Conservation (phyloP, 2,329 filamentous ascomycete genomes). For the Colletotrichum graminicola region DNA sequence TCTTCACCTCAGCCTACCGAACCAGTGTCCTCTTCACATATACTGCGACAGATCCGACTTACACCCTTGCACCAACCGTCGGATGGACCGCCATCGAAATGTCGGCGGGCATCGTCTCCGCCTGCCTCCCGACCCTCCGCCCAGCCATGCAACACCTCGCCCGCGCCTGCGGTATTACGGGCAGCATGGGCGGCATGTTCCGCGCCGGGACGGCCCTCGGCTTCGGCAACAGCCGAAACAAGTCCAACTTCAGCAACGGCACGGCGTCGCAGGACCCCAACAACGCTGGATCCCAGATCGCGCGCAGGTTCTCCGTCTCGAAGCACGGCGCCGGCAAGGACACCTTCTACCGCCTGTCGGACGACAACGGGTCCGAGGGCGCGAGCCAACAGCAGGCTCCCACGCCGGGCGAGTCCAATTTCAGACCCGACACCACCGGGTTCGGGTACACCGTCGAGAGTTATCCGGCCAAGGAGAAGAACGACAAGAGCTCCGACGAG, state of each 20-base stretch:
- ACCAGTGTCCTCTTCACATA: slow-evolving; percentile 62
- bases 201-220: slow-evolving; percentile 42
- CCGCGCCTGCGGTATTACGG: slow-evolving; percentile 56
- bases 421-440: slow-evolving; percentile 50
- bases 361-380: slow-evolving; percentile 48
- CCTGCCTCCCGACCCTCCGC: slow-evolving; percentile 65
- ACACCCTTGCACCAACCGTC: slow-evolving; percentile 59
- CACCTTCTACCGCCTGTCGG: slow-evolving; percentile 51
- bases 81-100: slow-evolving; percentile 64
- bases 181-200: slow-evolving; percentile 49
- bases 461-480: slow-evolving; percentile 46
- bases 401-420: slow-evolving; percentile 41
- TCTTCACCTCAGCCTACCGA: slow-evolving; percentile 63
- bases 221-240: slow-evolving; percentile 45
- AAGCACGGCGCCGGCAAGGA: slow-evolving; percentile 38
- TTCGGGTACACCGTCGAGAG: slow-evolving; percentile 50
- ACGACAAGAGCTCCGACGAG: slow-evolving; percentile 51
- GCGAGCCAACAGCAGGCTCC: slow-evolving; percentile 9
- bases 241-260: slow-evolving; percentile 42
- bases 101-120: slow-evolving; percentile 64
- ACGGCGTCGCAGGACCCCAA: slow-evolving; percentile 35
- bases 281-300: slow-evolving; percentile 15
- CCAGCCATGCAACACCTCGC: slow-evolving; percentile 57
- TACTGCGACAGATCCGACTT: slow-evolving; percentile 54
- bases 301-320: slow-evolving; percentile 23